Evolutionary conservation across 2,329 filamentous ascomycete species (phyloP), one percentile per base, ranked within the genome.

Genomic region (Ustulina deusta): DNA sequence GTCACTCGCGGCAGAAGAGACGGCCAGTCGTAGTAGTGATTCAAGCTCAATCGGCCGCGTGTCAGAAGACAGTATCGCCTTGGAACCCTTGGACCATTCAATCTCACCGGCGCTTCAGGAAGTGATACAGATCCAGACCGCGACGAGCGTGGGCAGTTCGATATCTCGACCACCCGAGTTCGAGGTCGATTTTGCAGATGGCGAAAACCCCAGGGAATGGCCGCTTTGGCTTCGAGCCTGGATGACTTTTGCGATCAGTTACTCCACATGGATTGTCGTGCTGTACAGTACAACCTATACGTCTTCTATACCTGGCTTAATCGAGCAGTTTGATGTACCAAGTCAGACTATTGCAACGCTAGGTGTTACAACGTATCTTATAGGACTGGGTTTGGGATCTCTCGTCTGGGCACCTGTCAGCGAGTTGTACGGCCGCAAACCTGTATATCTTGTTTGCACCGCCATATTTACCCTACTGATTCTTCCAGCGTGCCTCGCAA

Each of bases 251-350:
- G 83, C 74, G 68, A 79, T 85, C 56, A 83, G 82, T 38, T 83
- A 80, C 64, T 80, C 81, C 6, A 82, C 82, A 1, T 85, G 83
- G 83, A 78, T 83, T 22, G 78, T 84, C n/a, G 90, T 93, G 17
- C 77, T 93, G 52, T 93, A 94, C 76, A 93, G 90, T 54, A 96
- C 93, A 0, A 90, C 88, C 59, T 97, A 96, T 77, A 93, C 93
- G 0, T 87, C 90, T 0, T 90, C 89, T 2, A 87, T 92, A 38
- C 85, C 87, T 0, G 90, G 91, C 0, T 87, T 97, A 78, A 87
- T 89, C 74, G 78, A 83, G 15, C 90, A 93, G 59, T 95, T 93
- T 72, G 80, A 84, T 42, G 83, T 88, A 20, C 76, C 81, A 2
- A 84, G 82, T 15, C 83, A 87, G 38, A 89, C 87, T 0, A 78